These are phyloP conservation scores for Lactarius vividus DNA, from an alignment of 768 basidiomycete genomes.

Conservation along the genomic window DNA sequence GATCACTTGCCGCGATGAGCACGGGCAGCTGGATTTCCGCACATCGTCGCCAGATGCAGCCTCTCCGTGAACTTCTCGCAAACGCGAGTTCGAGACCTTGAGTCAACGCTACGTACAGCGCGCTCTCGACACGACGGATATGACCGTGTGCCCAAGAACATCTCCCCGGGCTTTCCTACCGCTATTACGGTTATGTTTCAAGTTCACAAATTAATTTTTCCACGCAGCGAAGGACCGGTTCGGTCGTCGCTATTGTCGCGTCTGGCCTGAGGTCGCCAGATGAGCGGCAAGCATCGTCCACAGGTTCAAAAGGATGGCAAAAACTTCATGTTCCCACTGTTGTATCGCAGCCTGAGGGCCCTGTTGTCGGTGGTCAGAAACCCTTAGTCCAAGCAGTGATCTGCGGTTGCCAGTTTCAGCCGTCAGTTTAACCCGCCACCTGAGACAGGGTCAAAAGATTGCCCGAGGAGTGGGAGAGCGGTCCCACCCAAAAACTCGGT, in stretches of 20 bases:
- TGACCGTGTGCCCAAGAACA: conserved; percentile 1
- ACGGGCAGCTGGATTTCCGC: neutral
- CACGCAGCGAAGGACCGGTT: neutral
- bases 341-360: conserved; percentile 1
- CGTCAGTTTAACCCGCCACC: neutral
- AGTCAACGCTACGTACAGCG: neutral
- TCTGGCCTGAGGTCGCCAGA: neutral
- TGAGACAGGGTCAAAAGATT: conserved; percentile 10
- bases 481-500: neutral
- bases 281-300: neutral
- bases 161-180: neutral
- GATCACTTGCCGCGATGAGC: conserved; percentile 18
- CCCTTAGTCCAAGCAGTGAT: neutral
- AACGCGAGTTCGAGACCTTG: conserved; percentile 1
- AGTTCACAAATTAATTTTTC: neutral
- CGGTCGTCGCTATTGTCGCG: neutral
- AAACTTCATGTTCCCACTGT: neutral
- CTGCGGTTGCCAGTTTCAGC: neutral
- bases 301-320: neutral
- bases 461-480: neutral
- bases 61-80: neutral
- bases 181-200: neutral
- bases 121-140: neutral
- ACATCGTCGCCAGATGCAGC: neutral
- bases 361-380: neutral